Evolutionary conservation across 371 early-diverging fungal species (phyloP).

Genomic region (Mucor lusitanicus): DNA sequence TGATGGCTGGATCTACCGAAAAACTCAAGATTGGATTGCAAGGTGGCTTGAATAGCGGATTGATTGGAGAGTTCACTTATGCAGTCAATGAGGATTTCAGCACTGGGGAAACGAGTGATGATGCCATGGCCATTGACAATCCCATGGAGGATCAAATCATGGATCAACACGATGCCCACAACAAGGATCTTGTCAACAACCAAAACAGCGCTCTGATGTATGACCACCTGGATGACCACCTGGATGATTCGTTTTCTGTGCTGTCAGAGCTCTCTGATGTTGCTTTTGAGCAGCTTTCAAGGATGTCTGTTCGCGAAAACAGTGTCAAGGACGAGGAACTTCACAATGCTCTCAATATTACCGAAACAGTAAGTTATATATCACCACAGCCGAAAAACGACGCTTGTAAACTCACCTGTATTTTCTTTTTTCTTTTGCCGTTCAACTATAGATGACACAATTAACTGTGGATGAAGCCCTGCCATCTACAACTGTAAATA

Average conservation of each 20-base stretch:
- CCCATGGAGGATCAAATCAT: background rate
- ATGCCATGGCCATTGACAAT: background rate
- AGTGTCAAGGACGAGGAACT: background rate
- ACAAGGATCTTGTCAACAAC: too few species aligned
- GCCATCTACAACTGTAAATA: conserved; percentile 8
- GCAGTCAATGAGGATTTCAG: too few species aligned
- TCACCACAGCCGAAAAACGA: background rate
- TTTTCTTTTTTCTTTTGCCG: background rate
- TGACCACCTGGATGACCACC: background rate
- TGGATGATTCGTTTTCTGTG: background rate
- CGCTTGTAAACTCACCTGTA: too few species aligned
- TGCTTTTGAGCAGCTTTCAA: background rate
- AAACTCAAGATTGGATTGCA: too few species aligned
- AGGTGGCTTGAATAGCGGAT: too few species aligned
- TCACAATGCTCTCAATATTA: background rate
- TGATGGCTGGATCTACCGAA: too few species aligned
- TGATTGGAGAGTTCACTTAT: too few species aligned
- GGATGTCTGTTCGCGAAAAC: background rate
- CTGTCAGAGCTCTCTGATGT: background rate
- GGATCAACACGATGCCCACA: too few species aligned
- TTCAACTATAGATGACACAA: background rate
- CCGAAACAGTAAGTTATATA: background rate
- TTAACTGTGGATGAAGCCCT: background rate
- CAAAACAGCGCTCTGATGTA: background rate
- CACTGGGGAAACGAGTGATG: background rate